Evolutionary conservation across 768 basidiomycete genomes (phyloP).

Genomic region (Trametes cingulata): DNA sequence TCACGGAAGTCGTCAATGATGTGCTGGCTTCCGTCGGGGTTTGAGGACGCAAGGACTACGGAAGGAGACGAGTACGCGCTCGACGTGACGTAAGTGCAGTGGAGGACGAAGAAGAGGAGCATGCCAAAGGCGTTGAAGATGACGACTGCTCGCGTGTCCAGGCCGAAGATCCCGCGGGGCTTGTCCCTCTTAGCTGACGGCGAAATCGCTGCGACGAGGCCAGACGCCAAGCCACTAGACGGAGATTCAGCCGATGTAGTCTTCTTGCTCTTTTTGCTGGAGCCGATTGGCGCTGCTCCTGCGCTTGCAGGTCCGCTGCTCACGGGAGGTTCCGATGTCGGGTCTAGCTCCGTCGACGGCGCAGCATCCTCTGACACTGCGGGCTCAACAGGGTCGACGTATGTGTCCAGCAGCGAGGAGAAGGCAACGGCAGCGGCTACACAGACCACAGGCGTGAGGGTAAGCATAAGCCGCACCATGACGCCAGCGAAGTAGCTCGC

Average conservation of each 20-base stretch:
- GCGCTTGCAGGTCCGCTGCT: constrained; percentile 30
- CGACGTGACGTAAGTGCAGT: constrained; percentile 97
- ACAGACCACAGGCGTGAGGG: constrained; percentile 96
- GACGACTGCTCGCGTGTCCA: constrained; percentile 80
- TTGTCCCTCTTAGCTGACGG: constrained; percentile 37
- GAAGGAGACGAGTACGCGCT: constrained; percentile 97
- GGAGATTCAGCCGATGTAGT: constrained; percentile 35
- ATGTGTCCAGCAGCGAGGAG: constrained; percentile 85
- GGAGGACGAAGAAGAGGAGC: constrained; percentile 88
- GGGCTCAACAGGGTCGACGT: constrained; percentile 83
- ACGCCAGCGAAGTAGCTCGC: constrained; percentile 99
- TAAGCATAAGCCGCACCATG: constrained; percentile 99
- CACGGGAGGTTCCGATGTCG: constrained; percentile 30
- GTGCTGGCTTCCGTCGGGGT: constrained; percentile 83
- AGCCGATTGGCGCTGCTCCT: constrained; percentile 18
- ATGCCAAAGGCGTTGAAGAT: constrained; percentile 73
- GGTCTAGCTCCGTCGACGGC: constrained; percentile 26
- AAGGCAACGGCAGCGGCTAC: constrained; percentile 90
- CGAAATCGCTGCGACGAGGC: constrained; percentile 36
- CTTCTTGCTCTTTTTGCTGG: constrained; percentile 49
- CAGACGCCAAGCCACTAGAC: constrained; percentile 40
- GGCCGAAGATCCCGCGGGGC: constrained; percentile 69
- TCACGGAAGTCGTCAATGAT: constrained; percentile 99
- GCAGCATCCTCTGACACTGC: constrained; percentile 38
- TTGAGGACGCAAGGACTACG: constrained; percentile 83